Evolutionary conservation across 2,329 filamentous ascomycete species (phyloP).

Genomic region (Trichothecium roseum): DNA sequence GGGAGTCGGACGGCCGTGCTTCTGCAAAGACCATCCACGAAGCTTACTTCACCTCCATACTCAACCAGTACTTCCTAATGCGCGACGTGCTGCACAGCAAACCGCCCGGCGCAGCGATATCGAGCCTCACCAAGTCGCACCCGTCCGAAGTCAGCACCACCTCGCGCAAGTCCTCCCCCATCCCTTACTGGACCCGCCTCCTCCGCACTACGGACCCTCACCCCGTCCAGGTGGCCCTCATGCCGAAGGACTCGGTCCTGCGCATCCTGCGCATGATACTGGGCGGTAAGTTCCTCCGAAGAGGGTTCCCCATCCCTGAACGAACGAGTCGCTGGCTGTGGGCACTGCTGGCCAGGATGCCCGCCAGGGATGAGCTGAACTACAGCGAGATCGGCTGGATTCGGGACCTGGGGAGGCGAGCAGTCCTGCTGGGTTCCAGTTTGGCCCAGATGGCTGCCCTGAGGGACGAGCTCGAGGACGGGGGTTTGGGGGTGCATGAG

Average conservation of each 20-base stretch:
- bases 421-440: constrained; percentile 49
- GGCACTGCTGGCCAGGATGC: constrained; percentile 67
- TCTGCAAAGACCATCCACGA: constrained; percentile 40
- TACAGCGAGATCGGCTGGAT: constrained; percentile 67
- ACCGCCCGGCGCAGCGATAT: constrained; percentile 42
- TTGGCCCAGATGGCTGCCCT: constrained; percentile 41
- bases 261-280: constrained; percentile 58
- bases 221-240: constrained; percentile 48
- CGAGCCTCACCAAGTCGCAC: constrained; percentile 41
- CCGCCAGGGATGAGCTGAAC: constrained; percentile 63
- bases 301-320: constrained; percentile 47
- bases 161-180: constrained; percentile 16
- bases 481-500: constrained; percentile 30
- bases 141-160: constrained; percentile 42
- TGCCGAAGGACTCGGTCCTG: constrained; percentile 58
- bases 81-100: constrained; percentile 48
- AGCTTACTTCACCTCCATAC: constrained; percentile 58
- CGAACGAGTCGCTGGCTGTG: constrained; percentile 76
- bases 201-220: constrained; percentile 44
- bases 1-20: constrained; percentile 14
- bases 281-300: constrained; percentile 51
- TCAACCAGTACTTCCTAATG: constrained; percentile 53
- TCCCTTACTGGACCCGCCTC: constrained; percentile 39
- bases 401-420: constrained; percentile 69
- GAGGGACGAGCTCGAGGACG: constrained; percentile 29